These are phyloP conservation scores for Platismatia glauca DNA, from an alignment of 495 filamentous ascomycete species.

Conservation along the genomic window DNA sequence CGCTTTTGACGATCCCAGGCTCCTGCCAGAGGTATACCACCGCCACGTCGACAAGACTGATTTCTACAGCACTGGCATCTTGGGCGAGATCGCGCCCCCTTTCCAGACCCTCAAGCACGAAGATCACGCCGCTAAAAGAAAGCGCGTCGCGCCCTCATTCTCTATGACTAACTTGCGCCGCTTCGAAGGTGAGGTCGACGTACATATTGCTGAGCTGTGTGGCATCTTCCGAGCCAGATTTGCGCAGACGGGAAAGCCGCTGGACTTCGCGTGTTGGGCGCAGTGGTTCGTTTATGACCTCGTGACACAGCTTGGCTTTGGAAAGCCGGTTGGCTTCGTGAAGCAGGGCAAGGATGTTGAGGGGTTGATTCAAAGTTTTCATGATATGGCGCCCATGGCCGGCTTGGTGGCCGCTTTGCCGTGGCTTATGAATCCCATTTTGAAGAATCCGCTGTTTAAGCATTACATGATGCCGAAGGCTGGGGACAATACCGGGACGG, in stretches of 20 bases:
- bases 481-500: conserved; percentile 17
- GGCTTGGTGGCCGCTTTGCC: conserved; percentile 40
- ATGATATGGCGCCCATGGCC: conserved; percentile 41
- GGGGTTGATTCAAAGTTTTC: conserved; percentile 45
- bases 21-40: conserved; percentile 46
- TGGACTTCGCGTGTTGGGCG: no score
- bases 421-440: conserved; percentile 34
- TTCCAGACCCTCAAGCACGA: conserved; percentile 45
- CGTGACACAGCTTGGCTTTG: conserved; percentile 56
- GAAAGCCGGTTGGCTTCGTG: conserved; percentile 53
- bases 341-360: conserved; percentile 48
- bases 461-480: background rate
- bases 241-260: no score
- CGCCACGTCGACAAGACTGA: conserved; percentile 47
- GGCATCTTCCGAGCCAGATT: no score
- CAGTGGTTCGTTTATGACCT: conserved; percentile 53
- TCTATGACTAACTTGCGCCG: no score
- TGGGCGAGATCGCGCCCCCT: conserved; percentile 39
- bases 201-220: conserved; percentile 5
- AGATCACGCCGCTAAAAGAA: conserved; percentile 38
- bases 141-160: conserved; percentile 38
- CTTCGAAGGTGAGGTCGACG: background rate
- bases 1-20: conserved; percentile 36
- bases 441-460: conserved; percentile 25
- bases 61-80: conserved; percentile 43